phyloP scores from a whole-genome alignment of 164 flowering plant genomes.

The Berberis thunbergii region DNA sequence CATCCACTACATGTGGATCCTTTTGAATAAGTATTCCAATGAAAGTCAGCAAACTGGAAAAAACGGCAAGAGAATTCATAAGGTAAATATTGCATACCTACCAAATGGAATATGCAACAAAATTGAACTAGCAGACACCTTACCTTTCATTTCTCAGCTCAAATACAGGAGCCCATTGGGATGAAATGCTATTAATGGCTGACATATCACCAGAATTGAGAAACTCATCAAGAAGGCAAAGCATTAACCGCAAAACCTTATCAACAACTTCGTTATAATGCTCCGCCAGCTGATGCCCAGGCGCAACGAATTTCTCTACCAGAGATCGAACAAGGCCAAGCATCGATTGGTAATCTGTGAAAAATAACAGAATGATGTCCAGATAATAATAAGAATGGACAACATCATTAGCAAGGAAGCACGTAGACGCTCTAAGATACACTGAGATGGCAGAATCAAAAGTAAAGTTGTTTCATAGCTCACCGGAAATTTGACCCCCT shows the following conservation, averaged over 20 bases:
- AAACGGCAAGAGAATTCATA: slow-evolving; percentile 3
- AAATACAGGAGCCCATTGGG: slow-evolving; percentile 66
- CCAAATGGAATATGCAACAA: not conserved
- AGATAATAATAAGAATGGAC: not conserved
- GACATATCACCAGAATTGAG: slow-evolving; percentile 18
- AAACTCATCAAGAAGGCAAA: slow-evolving; percentile 53
- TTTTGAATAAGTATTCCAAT: slow-evolving; percentile 42
- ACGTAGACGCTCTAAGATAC: slow-evolving; percentile 1
- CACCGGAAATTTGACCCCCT: slow-evolving; percentile 42
- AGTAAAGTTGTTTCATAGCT: slow-evolving; percentile 9
- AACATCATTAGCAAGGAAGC: not conserved
- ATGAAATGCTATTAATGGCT: slow-evolving; percentile 24
- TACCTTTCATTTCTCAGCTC: slow-evolving; percentile 50
- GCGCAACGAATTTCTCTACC: slow-evolving; percentile 20
- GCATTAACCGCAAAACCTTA: slow-evolving; percentile 49
- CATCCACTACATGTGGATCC: slow-evolving; percentile 32
- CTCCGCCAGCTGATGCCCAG: not conserved
- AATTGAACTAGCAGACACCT: slow-evolving; percentile 5
- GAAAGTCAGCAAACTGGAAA: slow-evolving; percentile 63
- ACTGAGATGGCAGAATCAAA: not conserved
- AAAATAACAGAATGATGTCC: not conserved
- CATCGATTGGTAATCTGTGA: slow-evolving; percentile 38
- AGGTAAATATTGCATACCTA: not conserved
- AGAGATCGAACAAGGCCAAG: slow-evolving; percentile 36
- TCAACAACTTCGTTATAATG: slow-evolving; percentile 27